Base-by-base conservation (phyloP, 495 filamentous ascomycete genomes). In the Jackrogersella minutella region DNA sequence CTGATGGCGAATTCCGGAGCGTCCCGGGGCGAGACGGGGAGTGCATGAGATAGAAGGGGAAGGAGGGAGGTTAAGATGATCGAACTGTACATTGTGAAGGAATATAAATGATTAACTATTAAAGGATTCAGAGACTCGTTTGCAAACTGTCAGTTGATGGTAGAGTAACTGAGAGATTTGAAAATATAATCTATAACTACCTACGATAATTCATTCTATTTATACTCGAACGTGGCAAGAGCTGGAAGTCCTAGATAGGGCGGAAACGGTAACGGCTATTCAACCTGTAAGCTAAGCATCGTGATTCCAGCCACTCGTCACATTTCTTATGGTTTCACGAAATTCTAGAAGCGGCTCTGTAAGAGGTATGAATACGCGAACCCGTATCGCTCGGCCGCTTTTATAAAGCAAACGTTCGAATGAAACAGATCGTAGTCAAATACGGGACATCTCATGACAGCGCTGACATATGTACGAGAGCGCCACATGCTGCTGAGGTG, bases 1-100 rank as follows among this genome's bases (percentile, higher is more conserved):
- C 67, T 73, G 26, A 73, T 57, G n/a, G 19, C 49, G 51, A 73
- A 73, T 13, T 67, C 54, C 10, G 58, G 47, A n/a, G 55, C 17
- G 21, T 67, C 67, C 36, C 67, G 58, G 3, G 58, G 17, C 33
- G 66, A 37, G 9, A 67, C 44, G 17, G 70, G 67, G 4, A 64
- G 37, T 2, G 70, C 58, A 3, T 67, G 58, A 51, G 52, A 51
- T 17, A 67, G 31, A 40, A 70, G 55, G 11, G 70, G 41, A 19
- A 71, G 49, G 17, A 64, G 30, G 16, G 63, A 55, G n/a, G 58
- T 51, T 39, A 67, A 31, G 17, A 44, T 39, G 28, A 13, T 33
- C 62, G 21, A 24, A 11, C 17, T 46, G 30, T 56, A 36, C 68
- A 71, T 71, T 19, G 49, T 56, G 37, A n/a, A 21, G 21, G n/a